Percentiles rank a stretch among this genome's conserved stretches.
These are phyloP conservation scores for Tolypocladium nubicola DNA, from an alignment of 2,329 filamentous ascomycete species.

Conservation along the genomic window DNA sequence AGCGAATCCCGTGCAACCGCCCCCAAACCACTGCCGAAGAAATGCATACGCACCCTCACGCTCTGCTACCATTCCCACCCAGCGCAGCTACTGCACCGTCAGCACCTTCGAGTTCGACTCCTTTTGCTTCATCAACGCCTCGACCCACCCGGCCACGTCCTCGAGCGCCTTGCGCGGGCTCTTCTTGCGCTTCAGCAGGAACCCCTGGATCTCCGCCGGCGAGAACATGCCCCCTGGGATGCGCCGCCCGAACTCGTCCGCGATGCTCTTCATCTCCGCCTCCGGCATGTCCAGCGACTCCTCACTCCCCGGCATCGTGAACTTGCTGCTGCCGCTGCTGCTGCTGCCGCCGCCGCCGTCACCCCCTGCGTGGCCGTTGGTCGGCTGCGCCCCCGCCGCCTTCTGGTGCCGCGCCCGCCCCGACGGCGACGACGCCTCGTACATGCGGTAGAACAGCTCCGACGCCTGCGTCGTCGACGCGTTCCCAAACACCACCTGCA, in stretches of 20 bases:
- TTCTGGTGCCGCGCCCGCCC: constrained; percentile 3
- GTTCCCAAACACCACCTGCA: constrained; percentile 54
- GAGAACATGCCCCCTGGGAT: constrained; percentile 44
- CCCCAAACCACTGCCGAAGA: not conserved
- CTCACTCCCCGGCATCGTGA: constrained; percentile 3
- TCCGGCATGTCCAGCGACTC: constrained; percentile 20
- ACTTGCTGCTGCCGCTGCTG: not conserved
- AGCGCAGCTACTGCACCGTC: constrained; percentile 29
- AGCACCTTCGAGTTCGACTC: constrained; percentile 35
- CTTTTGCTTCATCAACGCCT: constrained; percentile 39
- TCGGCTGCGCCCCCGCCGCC: not conserved
- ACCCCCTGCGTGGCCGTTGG: constrained; percentile 2
- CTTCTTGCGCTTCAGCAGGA: constrained; percentile 52
- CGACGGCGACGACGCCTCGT: constrained; percentile 27
- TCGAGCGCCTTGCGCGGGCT: constrained; percentile 42
- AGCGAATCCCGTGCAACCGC: not conserved
- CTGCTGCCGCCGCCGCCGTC: not conserved
- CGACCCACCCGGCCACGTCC: constrained; percentile 44
- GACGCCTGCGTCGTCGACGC: constrained; percentile 42
- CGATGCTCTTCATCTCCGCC: constrained; percentile 33
- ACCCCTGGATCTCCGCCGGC: constrained; percentile 56
- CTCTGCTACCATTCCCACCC: not conserved
- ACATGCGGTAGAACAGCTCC: constrained; percentile 53
- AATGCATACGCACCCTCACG: not conserved
- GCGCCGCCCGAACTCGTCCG: constrained; percentile 36